Conservation (phyloP, 164 flowering plant genomes). For the Saururus chinensis region DNA sequence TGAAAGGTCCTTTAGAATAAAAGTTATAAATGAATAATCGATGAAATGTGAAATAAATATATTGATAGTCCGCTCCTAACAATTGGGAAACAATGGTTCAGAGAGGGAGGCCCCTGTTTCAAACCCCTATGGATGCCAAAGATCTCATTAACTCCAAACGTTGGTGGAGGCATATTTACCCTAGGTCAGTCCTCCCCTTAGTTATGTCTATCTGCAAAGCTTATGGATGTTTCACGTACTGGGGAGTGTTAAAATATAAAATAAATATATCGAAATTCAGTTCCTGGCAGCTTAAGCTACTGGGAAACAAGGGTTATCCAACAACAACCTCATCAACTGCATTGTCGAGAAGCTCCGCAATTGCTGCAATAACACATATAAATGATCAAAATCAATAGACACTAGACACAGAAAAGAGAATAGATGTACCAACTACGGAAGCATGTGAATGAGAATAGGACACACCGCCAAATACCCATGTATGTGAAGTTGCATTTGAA, state of each 20-base stretch:
- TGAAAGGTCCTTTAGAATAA: no score
- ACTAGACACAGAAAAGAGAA: background rate
- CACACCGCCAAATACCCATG: constrained; percentile 93
- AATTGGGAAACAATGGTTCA: no score
- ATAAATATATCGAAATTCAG: background rate
- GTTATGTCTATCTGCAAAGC: background rate
- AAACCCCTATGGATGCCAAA: no score
- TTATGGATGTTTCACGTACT: background rate
- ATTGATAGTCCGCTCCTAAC: no score
- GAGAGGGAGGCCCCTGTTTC: no score
- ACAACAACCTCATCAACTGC: constrained; percentile 85
- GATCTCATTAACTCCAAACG: no score
- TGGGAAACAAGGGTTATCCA: background rate
- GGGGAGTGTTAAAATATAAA: background rate
- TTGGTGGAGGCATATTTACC: no score
- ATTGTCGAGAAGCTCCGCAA: constrained; percentile 90
- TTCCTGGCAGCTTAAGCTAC: no score
- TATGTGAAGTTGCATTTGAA: constrained; percentile 97
- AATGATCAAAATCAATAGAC: background rate
- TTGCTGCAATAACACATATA: constrained; percentile 39
- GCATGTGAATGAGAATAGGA: background rate
- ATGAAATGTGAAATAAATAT: no score
- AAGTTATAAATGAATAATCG: no score
- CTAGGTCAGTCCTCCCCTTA: no score
- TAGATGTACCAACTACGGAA: background rate